Conservation (phyloP, 2,329 filamentous ascomycete genomes). For the Aspergillus nomiae region DNA sequence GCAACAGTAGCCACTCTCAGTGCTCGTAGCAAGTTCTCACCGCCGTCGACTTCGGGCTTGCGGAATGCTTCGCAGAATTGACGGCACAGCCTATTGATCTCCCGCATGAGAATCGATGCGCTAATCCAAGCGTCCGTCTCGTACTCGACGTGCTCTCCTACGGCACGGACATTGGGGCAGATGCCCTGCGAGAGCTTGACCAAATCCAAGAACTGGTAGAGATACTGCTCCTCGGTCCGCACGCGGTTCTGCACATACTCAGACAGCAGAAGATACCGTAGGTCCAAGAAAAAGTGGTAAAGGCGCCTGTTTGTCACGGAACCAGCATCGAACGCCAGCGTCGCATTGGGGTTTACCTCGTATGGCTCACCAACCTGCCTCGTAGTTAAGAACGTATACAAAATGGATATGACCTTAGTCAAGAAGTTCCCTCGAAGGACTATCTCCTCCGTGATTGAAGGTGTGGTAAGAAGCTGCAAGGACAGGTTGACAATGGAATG, state of each 20-base stretch:
- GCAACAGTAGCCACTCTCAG: conserved; percentile 69
- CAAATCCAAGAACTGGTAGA: conserved; percentile 91
- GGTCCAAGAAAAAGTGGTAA: conserved; percentile 96
- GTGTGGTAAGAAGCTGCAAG: conserved; percentile 92
- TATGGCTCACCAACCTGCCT: conserved; percentile 93
- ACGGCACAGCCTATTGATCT: conserved; percentile 89
- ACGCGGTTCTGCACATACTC: conserved; percentile 85
- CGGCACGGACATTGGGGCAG: conserved; percentile 86
- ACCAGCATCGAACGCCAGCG: conserved; percentile 88
- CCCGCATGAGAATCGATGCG: conserved; percentile 87
- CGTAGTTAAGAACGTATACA: conserved; percentile 96
- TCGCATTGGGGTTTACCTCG: conserved; percentile 82
- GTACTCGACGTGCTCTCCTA: conserved; percentile 96
- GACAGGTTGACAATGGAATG: conserved; percentile 99
- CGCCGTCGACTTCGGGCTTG: conserved; percentile 65
- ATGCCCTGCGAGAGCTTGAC: conserved; percentile 97
- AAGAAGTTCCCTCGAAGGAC: conserved; percentile 95
- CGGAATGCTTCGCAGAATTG: conserved; percentile 87
- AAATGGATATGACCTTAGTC: conserved; percentile 89
- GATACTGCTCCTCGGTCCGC: conserved; percentile 79
- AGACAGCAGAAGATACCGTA: conserved; percentile 87
- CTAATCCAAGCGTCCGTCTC: conserved; percentile 98
- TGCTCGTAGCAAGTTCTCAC: conserved; percentile 70
- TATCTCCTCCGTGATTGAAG: conserved; percentile 93
- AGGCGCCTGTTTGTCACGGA: conserved; percentile 93